Percentiles rank a stretch among this genome's conserved stretches.
Conservation (phyloP, 1,284 basidiomycete species). For the Veloboletus limbatus region DNA sequence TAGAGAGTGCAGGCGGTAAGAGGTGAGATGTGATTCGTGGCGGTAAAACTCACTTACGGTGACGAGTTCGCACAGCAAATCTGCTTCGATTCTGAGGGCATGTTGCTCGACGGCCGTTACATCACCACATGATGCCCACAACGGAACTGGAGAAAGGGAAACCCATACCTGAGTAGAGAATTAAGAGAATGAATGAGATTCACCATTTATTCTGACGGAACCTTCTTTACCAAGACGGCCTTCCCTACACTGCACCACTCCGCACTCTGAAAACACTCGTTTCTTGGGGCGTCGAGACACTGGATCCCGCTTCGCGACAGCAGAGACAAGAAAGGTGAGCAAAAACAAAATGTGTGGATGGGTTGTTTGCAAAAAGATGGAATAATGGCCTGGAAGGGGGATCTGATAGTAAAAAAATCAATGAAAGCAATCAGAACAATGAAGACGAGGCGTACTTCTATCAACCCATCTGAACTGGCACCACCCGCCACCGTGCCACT, state of each 20-base stretch:
- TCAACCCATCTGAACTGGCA: constrained; percentile 44
- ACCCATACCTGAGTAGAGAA: neutral
- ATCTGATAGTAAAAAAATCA: constrained; percentile 30
- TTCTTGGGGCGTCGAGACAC: constrained; percentile 70
- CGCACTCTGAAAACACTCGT: constrained; percentile 64
- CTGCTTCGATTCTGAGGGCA: constrained; percentile 63
- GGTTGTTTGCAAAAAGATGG: constrained; percentile 56
- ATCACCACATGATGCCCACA: constrained; percentile 53
- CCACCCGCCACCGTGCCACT: constrained; percentile 46
- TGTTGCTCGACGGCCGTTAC: constrained; percentile 47
- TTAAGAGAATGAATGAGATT: neutral
- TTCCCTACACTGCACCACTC: constrained; percentile 41
- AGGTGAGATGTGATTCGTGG: neutral
- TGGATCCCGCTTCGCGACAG: constrained; percentile 64
- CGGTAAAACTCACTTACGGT: constrained; percentile 41
- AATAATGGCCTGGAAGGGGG: constrained; percentile 34
- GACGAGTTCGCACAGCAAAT: constrained; percentile 64
- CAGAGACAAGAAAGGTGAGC: constrained; percentile 63
- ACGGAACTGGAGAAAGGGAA: constrained; percentile 21
- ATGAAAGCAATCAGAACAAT: neutral
- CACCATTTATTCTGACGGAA: constrained; percentile 26
- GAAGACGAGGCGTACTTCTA: constrained; percentile 41
- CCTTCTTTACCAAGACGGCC: constrained; percentile 17
- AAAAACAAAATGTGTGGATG: constrained; percentile 64
- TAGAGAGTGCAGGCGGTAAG: constrained; percentile 24